Conservation (phyloP, 2,329 filamentous ascomycete genomes). For the Trichoderma guizhouense region DNA sequence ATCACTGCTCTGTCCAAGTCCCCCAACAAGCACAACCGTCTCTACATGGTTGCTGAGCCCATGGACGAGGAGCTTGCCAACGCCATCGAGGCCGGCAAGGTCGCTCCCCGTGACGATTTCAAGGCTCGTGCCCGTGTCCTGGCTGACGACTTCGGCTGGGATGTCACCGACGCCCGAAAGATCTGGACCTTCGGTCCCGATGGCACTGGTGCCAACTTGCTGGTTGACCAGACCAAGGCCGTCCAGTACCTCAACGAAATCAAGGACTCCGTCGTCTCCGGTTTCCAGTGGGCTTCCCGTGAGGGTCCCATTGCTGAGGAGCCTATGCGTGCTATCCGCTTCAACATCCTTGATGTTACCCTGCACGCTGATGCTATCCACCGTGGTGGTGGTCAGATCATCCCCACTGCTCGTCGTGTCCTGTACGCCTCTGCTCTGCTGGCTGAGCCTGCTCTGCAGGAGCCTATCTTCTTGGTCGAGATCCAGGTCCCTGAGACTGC, state of each 20-base stretch:
- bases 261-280: conserved; percentile 99
- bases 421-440: conserved; percentile 90
- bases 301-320: conserved; percentile 98
- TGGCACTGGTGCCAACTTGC: conserved; percentile 94
- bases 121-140: conserved; percentile 95
- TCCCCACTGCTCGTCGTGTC: conserved; percentile 96
- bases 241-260: conserved; percentile 99
- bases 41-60: conserved; percentile 91
- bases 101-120: conserved; percentile 95
- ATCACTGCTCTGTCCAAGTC: conserved; percentile 99
- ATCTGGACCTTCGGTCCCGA: conserved; percentile 99
- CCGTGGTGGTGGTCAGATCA: conserved; percentile 98
- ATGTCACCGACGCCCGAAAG: conserved; percentile 99
- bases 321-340: conserved; percentile 94
- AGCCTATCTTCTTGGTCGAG: conserved; percentile 98
- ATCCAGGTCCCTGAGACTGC: conserved; percentile 98
- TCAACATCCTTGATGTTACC: conserved; percentile 99
- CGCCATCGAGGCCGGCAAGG: conserved; percentile 89
- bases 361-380: conserved; percentile 99
- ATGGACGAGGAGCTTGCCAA: conserved; percentile 86
- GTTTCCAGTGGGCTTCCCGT: conserved; percentile 99
- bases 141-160: conserved; percentile 97
- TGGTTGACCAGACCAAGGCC: conserved; percentile 99
- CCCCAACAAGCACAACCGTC: conserved; percentile 99
- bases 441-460: conserved; percentile 84